phyloP scores from a whole-genome alignment of 371 early-diverging fungal species.

The Mucor plumbeus region DNA sequence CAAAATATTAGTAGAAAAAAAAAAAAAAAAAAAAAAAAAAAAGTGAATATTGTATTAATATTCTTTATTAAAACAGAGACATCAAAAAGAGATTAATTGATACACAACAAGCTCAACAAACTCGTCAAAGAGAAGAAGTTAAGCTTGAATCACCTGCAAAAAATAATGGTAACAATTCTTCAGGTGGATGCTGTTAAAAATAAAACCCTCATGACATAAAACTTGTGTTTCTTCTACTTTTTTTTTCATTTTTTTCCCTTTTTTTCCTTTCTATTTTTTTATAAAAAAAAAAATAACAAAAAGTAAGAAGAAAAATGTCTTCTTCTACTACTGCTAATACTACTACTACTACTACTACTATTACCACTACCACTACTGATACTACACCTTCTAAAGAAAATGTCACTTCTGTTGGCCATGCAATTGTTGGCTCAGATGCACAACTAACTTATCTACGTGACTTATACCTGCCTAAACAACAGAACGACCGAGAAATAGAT shows the following conservation, averaged over 20 bases:
- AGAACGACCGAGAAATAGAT: constrained; percentile 39
- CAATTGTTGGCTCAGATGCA: constrained; percentile 46
- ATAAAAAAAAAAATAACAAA: not conserved
- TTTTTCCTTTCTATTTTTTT: not conserved
- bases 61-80: constrained; percentile 28
- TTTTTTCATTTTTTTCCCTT: not conserved
- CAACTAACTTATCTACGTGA: constrained; percentile 45
- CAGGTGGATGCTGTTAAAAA: constrained; percentile 28
- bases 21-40: too few relatives aligned
- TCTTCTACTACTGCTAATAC: not conserved
- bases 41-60: too few relatives aligned
- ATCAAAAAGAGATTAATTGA: constrained; percentile 59
- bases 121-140: constrained; percentile 53
- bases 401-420: constrained; percentile 46
- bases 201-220: constrained; percentile 5
- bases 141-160: constrained; percentile 34
- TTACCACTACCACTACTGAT: not conserved
- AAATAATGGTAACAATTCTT: constrained; percentile 23
- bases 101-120: constrained; percentile 53
- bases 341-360: too few relatives aligned
- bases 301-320: not conserved
- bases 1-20: too few relatives aligned
- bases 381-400: constrained; percentile 7
- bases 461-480: constrained; percentile 50
- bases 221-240: not conserved